Conservation (phyloP, 2,329 filamentous ascomycete species). For the Ambrosiella beaveri region DNA sequence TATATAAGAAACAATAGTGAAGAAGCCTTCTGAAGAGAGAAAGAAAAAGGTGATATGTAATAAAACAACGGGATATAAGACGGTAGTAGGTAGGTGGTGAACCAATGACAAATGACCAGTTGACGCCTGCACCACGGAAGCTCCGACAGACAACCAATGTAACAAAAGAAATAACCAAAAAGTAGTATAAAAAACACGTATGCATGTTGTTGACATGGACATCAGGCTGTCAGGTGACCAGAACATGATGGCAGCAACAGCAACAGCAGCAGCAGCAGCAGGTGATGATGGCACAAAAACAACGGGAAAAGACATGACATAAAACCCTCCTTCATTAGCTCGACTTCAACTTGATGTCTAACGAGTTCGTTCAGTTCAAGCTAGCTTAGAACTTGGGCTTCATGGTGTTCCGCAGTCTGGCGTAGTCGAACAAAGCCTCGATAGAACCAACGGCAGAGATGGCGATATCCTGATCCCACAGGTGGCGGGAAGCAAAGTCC, state of each 20-base stretch:
- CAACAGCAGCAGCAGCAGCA: conserved; percentile 3
- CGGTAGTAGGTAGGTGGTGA: conserved; percentile 8
- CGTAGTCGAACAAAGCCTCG: conserved; percentile 70
- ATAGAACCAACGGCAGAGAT: conserved; percentile 85
- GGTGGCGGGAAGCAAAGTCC: conserved; percentile 82
- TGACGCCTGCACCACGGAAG: conserved; percentile 9
- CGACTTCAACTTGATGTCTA: conserved; percentile 4
- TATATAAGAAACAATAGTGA: not conserved
- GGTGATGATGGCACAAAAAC: conserved; percentile 10
- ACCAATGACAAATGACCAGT: conserved; percentile 10
- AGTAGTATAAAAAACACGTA: conserved; percentile 6
- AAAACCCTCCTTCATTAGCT: conserved; percentile 12
- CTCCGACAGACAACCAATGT: conserved; percentile 5
- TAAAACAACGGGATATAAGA: conserved; percentile 13
- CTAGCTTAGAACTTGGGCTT: conserved; percentile 50
- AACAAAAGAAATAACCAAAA: conserved; percentile 11
- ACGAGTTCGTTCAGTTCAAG: conserved; percentile 8
- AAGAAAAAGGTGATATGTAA: conserved; percentile 10
- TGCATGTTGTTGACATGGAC: not conserved
- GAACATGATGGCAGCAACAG: conserved; percentile 1
- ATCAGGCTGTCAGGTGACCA: not conserved
- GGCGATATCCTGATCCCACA: conserved; percentile 96
- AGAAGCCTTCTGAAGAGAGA: not conserved
- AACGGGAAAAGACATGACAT: conserved; percentile 1
- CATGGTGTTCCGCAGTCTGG: conserved; percentile 68